phyloP scores from a whole-genome alignment of 352 stramenopile genomes.

The Globisporangium cederbergense region DNA sequence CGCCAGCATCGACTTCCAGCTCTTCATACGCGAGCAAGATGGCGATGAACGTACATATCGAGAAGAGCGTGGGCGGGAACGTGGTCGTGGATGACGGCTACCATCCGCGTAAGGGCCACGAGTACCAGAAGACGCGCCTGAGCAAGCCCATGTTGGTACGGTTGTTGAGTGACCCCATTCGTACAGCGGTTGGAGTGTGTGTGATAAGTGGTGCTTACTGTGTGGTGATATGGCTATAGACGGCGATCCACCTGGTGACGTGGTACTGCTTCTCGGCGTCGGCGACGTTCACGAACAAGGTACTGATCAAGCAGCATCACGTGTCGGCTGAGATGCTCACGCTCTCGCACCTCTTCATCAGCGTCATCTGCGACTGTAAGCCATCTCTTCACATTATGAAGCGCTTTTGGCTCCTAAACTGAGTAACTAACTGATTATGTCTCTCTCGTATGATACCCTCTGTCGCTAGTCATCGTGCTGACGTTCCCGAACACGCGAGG shows the following conservation, averaged over 20 bases:
- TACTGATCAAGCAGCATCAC: slow-evolving; percentile 85
- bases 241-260: slow-evolving; percentile 38
- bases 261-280: slow-evolving; percentile 84
- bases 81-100: slow-evolving; percentile 10
- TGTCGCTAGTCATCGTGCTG: slow-evolving; percentile 56
- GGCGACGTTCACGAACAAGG: slow-evolving; percentile 84
- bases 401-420: not conserved
- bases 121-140: slow-evolving; percentile 6
- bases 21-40: slow-evolving; percentile 4
- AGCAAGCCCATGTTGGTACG: slow-evolving; percentile 19
- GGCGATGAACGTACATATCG: slow-evolving; percentile 10
- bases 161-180: not conserved
- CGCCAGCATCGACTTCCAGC: slow-evolving; percentile 2
- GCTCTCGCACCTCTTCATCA: slow-evolving; percentile 81
- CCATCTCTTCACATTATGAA: not conserved
- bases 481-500: slow-evolving; percentile 53
- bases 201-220: not conserved
- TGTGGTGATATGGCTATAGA: slow-evolving; percentile 19
- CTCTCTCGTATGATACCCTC: slow-evolving; percentile 2
- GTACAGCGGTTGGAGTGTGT: no score
- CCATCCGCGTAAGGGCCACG: slow-evolving; percentile 17
- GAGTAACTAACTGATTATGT: not conserved
- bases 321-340: slow-evolving; percentile 84
- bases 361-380: slow-evolving; percentile 74
- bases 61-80: not conserved